Base-by-base conservation (phyloP, 2,329 filamentous ascomycete genomes). In the Monilinia polystroma region DNA sequence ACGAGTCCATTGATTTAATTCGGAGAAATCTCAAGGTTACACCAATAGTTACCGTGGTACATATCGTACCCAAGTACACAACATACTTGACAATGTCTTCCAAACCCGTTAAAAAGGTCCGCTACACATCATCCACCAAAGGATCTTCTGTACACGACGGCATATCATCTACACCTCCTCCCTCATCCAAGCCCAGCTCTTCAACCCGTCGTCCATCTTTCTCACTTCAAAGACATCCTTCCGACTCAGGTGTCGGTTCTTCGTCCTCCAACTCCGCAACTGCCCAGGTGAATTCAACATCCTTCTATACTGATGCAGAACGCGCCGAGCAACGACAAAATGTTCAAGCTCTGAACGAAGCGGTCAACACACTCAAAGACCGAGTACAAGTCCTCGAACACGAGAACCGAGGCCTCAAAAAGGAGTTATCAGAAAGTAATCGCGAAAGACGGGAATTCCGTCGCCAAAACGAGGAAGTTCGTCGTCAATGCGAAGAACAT, bases 71-170 rank as follows among this genome's bases (percentile, higher is more conserved):
- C 20, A 35, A 32, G 53, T 56, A 56, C 38, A 32, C 38, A 26
- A 32, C 52, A 47, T 23, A 43, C 35, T 3, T 41, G n/a, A 62
- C 16, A n/a, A 66, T 60, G 55, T 52, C 64, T n/a, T 66, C 64
- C 11, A 59, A 60, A 18, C 64, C 55, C 0, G 43, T 43, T 18
- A 66, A 60, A 20, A 66, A 66, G 18, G 64, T 66, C n/a, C 64
- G 62, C 32, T 66, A 66, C 47, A 62, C 64, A 20, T 29, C 64
- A 3, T 62, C 55, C 4, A 66, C 64, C 47, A 66, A 66, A 47
- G 64, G 64, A 16, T 65, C 63, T 2, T 65, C 63, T 0, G 53
- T 59, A 7, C 52, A 49, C 41, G 63, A 53, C 12, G 63, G 54
- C 14, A n/a, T n/a, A n/a, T 23, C 58, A 11, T 35, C 45, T 8